Conservation (phyloP, 371 early-diverging fungal genomes). For the Lichtheimia ramosa region DNA sequence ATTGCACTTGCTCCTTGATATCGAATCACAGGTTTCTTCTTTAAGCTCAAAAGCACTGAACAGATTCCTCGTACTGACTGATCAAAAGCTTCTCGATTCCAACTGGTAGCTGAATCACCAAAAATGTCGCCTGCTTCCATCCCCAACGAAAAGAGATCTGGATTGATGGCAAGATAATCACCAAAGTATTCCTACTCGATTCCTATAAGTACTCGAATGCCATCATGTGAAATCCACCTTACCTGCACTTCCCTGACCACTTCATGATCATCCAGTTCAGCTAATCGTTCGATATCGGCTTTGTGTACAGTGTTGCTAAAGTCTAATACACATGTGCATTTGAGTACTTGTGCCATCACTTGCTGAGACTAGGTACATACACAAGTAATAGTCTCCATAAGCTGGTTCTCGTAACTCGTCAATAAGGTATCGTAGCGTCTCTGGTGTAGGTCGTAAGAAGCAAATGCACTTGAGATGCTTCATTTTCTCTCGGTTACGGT, state of each 20-base stretch:
- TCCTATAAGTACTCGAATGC: neutral
- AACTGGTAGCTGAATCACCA: constrained; percentile 63
- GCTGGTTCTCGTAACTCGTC: constrained; percentile 90
- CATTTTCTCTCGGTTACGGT: constrained; percentile 84
- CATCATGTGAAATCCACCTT: constrained; percentile 3
- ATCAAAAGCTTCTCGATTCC: constrained; percentile 76
- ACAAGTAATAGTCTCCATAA: constrained; percentile 94
- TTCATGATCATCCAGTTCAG: constrained; percentile 94
- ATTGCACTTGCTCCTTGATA: constrained; percentile 80
- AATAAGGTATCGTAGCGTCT: constrained; percentile 79
- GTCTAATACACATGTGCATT: constrained; percentile 50
- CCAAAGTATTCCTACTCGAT: constrained; percentile 81
- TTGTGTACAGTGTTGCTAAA: constrained; percentile 92
- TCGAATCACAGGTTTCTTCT: constrained; percentile 89
- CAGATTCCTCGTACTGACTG: constrained; percentile 79
- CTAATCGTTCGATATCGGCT: constrained; percentile 86
- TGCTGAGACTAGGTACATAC: constrained; percentile 39
- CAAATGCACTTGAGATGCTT: constrained; percentile 92
- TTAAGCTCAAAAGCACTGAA: constrained; percentile 79
- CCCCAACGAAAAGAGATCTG: constrained; percentile 82
- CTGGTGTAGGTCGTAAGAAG: constrained; percentile 85
- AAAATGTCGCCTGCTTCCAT: constrained; percentile 69
- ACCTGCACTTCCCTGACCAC: constrained; percentile 92
- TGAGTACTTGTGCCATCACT: neutral
- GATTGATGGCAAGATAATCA: constrained; percentile 86